phyloP scores from a whole-genome alignment of 202 grass and related monocot species.

The Brachypodium distachyon region DNA sequence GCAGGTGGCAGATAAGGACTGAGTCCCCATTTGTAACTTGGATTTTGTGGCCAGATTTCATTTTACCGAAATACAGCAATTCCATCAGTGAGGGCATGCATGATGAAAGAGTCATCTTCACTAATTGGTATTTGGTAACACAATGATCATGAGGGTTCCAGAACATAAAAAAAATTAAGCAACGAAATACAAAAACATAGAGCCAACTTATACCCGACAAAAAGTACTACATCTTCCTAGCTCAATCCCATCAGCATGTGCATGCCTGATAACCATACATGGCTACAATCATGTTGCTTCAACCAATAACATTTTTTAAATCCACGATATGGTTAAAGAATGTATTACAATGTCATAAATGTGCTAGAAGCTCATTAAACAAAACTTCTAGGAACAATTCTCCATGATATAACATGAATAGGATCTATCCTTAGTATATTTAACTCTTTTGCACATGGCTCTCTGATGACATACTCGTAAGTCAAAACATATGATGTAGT shows the following conservation, averaged over 20 bases:
- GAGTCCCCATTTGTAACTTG: background rate
- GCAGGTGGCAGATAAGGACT: background rate
- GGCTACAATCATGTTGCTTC: background rate
- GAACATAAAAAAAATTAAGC: background rate
- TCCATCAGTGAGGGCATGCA: background rate
- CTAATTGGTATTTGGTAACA: background rate
- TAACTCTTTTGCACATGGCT: background rate
- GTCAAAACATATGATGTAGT: background rate
- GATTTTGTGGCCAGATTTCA: background rate
- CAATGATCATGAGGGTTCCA: background rate
- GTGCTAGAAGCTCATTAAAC: background rate
- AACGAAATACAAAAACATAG: background rate
- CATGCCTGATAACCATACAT: background rate
- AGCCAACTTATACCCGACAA: background rate
- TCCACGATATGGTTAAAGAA: background rate
- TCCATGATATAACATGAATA: background rate
- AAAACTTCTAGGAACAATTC: background rate
- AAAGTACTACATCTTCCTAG: background rate
- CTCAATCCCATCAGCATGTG: conserved; percentile 1
- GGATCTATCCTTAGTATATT: background rate
- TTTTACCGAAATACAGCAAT: background rate
- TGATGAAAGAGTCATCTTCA: background rate
- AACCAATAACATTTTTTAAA: background rate
- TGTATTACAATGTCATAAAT: background rate
- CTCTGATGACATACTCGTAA: background rate